Base-by-base conservation (phyloP, 768 basidiomycete species). In the Tulasnella sp. region DNA sequence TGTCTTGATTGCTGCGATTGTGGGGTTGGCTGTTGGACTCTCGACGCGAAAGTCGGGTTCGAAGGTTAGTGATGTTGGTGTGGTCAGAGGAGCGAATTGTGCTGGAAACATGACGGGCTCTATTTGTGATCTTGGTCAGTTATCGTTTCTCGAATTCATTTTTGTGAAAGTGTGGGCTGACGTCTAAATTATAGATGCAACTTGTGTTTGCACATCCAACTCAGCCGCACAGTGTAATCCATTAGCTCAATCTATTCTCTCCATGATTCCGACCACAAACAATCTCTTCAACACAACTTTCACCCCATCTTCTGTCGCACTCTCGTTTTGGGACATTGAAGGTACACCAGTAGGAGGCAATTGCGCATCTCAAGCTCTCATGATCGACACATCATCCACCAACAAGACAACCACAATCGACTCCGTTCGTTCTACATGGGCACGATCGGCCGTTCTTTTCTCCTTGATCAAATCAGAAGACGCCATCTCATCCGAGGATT, bases 401-500 rank as follows among this genome's bases (percentile, higher is more conserved):
- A 62, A 79, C 16, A 62, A 70, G 46, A n/a, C n/a, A n/a, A 58
- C 65, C 3, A 53, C 57, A 5, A 63, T 50, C 8, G 67, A 67
- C 35, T 72, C 74, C 12, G 75, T 74, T 56, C 69, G 75, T 29
- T 75, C 75, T 5, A 57, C 61, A 20, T 83, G 79, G 79, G 73
- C 75, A 0, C 74, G 74, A 60, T 61, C 73, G 4, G 74, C 77
- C 15, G 57, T 83, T 29, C 65, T 83, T 2, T 83, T 77, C 76
- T 75, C 74, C 57, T 62, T 76, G 9, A 65, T 76, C 4, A 66
- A 72, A 58, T 74, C 75, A 1, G 71, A 73, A 56, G 70, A 79
- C 61, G 46, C 65, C 5, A 58, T 58, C 22, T 60, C 68, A 4
- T 64, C 70, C 16, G 45, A 57, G 34, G 59, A 59, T 19, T 61